Percentiles rank a stretch among this genome's conserved stretches.
Evolutionary conservation across 139 green algal genomes (phyloP).

Genomic region (Chlamydomonas schloesseri): DNA sequence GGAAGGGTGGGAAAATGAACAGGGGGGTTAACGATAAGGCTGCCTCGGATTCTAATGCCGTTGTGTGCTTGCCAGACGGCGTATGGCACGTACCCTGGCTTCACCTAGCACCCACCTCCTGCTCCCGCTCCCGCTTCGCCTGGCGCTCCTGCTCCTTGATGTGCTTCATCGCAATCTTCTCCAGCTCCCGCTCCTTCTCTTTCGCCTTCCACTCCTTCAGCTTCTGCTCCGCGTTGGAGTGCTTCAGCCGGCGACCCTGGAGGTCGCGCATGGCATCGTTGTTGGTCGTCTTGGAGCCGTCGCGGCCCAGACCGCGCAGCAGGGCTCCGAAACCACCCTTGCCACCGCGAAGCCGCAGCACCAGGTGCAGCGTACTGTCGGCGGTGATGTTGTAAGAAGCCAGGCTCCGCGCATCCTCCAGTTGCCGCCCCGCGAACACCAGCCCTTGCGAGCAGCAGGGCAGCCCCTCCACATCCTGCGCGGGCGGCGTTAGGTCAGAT

Average conservation of each 20-base stretch:
- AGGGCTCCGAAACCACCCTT: conserved; percentile 97
- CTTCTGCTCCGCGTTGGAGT: conserved; percentile 84
- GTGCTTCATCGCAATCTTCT: conserved; percentile 83
- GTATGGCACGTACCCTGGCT: too few relatives aligned
- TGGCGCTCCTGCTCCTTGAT: conserved; percentile 76
- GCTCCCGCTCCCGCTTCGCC: conserved; percentile 53
- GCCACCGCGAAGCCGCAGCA: conserved; percentile 73
- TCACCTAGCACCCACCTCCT: conserved; percentile 37
- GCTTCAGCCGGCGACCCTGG: conserved; percentile 82
- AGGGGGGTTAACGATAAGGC: conserved; percentile 31
- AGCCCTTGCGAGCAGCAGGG: conserved; percentile 4
- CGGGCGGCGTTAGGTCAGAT: too few relatives aligned
- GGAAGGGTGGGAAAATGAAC: neutral
- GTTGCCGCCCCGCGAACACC: conserved; percentile 26
- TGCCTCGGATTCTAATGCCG: too few relatives aligned
- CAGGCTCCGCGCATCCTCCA: conserved; percentile 49
- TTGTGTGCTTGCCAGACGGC: too few relatives aligned
- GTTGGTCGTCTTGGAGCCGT: conserved; percentile 89
- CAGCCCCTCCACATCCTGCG: neutral
- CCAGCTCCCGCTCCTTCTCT: conserved; percentile 83
- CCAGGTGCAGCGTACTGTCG: conserved; percentile 61
- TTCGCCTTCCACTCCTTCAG: conserved; percentile 86
- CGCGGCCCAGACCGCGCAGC: conserved; percentile 88
- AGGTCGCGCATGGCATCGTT: conserved; percentile 95
- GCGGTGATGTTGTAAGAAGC: conserved; percentile 21